Evolutionary conservation across 495 filamentous ascomycete species (phyloP).

Genomic region (Penicillium dipodomyicola): DNA sequence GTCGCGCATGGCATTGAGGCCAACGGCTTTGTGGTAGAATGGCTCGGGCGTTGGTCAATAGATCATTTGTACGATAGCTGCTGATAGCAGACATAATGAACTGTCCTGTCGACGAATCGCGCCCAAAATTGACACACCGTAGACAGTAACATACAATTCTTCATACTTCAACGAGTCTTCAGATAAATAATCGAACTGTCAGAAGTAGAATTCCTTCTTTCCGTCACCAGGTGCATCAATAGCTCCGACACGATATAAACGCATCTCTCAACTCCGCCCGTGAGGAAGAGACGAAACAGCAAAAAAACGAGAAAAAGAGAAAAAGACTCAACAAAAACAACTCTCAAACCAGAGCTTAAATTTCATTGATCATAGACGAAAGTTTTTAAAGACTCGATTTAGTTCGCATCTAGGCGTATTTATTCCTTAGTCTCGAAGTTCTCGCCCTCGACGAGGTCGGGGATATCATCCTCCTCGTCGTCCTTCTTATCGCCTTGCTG

Average conservation of each 20-base stretch:
- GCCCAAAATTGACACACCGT: not conserved
- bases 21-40: constrained; percentile 1
- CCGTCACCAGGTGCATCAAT: not conserved
- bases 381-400: constrained; percentile 17
- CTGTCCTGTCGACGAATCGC: constrained; percentile 9
- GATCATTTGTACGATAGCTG: constrained; percentile 24
- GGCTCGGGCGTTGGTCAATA: constrained; percentile 11
- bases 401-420: constrained; percentile 21
- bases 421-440: constrained; percentile 98
- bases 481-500: constrained; percentile 74
- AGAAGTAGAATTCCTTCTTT: not conserved
- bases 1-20: not conserved
- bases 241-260: not conserved
- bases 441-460: constrained; percentile 91
- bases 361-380: constrained; percentile 31
- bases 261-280: not conserved
- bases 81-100: constrained; percentile 23
- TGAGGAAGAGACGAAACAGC: not conserved
- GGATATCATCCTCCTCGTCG: constrained; percentile 87
- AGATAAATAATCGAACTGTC: not conserved
- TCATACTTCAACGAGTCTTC: not conserved
- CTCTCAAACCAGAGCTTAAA: constrained; percentile 21
- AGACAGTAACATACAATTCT: not conserved
- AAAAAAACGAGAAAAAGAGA: not conserved
- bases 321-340: not conserved